Conservation (phyloP, 768 basidiomycete genomes). For the Floccularia luteovirens region DNA sequence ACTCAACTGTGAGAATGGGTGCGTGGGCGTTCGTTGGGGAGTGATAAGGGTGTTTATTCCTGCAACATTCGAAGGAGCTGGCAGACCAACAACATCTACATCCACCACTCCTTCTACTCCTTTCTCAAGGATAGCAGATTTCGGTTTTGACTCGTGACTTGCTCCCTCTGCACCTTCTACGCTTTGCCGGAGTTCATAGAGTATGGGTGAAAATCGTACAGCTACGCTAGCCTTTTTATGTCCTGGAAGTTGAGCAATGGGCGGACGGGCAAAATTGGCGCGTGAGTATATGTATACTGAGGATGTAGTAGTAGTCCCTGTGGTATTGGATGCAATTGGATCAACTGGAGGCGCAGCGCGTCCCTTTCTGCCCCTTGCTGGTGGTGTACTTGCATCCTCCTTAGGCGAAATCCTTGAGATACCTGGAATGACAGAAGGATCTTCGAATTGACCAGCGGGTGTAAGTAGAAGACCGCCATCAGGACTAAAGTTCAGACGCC, state of each 20-base stretch:
- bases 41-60: conserved; percentile 16
- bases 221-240: conserved; percentile 95
- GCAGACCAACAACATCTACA: conserved; percentile 46
- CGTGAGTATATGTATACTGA: conserved; percentile 93
- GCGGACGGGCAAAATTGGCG: conserved; percentile 88
- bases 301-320: conserved; percentile 19
- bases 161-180: conserved; percentile 25
- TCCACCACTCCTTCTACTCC: conserved; percentile 54
- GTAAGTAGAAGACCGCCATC: conserved; percentile 92
- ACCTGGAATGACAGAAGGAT: conserved; percentile 55
- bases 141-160: conserved; percentile 18
- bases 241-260: conserved; percentile 91
- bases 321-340: background rate
- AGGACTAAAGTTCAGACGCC: conserved; percentile 88
- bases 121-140: conserved; percentile 58
- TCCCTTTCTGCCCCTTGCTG: conserved; percentile 51
- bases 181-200: conserved; percentile 81
- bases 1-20: conserved; percentile 10
- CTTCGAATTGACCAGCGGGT: conserved; percentile 96
- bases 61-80: conserved; percentile 6
- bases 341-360: conserved; percentile 24
- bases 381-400: conserved; percentile 34
- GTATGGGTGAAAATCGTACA: conserved; percentile 86
- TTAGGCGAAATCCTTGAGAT: conserved; percentile 11
- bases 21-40: conserved; percentile 23